These are phyloP conservation scores for Cyclotella baltica DNA, from an alignment of 108 stramenopile genomes.

Conservation along the genomic window DNA sequence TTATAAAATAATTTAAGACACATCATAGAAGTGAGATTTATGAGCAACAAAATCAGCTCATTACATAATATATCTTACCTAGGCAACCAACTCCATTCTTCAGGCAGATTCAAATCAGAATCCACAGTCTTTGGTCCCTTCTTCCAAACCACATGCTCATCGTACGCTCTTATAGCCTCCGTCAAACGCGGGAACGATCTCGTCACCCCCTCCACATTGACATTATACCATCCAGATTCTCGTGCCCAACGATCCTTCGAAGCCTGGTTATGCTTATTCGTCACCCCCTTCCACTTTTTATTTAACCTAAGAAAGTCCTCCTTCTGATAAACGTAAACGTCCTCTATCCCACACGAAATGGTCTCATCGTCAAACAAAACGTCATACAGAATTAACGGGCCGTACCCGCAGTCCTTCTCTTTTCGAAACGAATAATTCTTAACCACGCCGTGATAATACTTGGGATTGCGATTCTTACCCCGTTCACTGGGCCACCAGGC, in stretches of 20 bases:
- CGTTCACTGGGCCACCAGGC: not conserved
- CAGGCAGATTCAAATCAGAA: slow-evolving; percentile 23
- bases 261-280: not conserved
- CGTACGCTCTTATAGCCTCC: slow-evolving; percentile 17
- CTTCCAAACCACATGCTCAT: not conserved
- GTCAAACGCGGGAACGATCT: slow-evolving; percentile 7
- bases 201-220: not conserved
- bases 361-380: slow-evolving; percentile 9
- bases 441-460: not conserved
- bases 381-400: slow-evolving; percentile 4
- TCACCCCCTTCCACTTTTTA: slow-evolving; percentile 18
- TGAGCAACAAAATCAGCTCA: not conserved
- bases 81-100: slow-evolving; percentile 11
- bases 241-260: slow-evolving; percentile 25
- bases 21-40: not conserved
- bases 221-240: slow-evolving; percentile 8
- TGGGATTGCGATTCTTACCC: not conserved
- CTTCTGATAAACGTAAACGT: not conserved
- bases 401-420: slow-evolving; percentile 7
- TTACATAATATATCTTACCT: not conserved
- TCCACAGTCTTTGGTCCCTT: slow-evolving; percentile 11
- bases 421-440: not conserved
- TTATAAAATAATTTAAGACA: not conserved
- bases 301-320: not conserved
- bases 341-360: not conserved